A percentile compares a stretch with the other conserved stretches of the same genome.
Evolutionary conservation across 352 stramenopile species (phyloP).

Genomic region (Globisporangium viniferum): DNA sequence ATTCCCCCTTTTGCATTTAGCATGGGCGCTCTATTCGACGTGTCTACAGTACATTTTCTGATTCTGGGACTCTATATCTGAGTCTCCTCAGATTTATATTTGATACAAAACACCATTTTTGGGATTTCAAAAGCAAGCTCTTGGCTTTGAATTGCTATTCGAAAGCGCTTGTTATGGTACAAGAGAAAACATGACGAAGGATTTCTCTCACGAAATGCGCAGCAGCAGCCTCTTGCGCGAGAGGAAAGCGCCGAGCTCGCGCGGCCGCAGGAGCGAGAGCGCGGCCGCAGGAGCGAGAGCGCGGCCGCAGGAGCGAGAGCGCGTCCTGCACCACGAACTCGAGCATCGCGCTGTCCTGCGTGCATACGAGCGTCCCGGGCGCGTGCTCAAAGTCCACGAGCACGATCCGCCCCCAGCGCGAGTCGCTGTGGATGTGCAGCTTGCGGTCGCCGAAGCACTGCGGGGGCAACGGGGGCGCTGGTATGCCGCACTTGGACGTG

Average conservation of each 20-base stretch:
- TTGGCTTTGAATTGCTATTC: not conserved
- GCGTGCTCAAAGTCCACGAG: conserved; percentile 17
- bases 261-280: not conserved
- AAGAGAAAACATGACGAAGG: not conserved
- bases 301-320: not conserved
- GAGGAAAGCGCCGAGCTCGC: not conserved
- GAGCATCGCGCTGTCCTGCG: not conserved
- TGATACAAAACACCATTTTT: not conserved
- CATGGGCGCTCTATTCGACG: not conserved
- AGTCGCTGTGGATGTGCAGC: conserved; percentile 19
- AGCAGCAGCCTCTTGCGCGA: not conserved
- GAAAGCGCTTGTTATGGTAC: not conserved
- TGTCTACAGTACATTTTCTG: not conserved
- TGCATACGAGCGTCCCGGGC: conserved; percentile 6
- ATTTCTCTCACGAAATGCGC: conserved; percentile 3
- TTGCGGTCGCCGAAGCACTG: conserved; percentile 4
- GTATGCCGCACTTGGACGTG: not conserved
- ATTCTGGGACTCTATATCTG: not conserved
- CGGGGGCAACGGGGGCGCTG: not conserved
- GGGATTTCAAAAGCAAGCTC: not conserved
- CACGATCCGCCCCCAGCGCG: conserved; percentile 18
- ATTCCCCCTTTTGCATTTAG: not conserved
- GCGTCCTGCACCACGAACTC: conserved; percentile 11
- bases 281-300: too few species aligned
- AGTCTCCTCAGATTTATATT: not conserved